phyloP scores from a whole-genome alignment of 2,329 filamentous ascomycete species.

The Exophiala mesophila region DNA sequence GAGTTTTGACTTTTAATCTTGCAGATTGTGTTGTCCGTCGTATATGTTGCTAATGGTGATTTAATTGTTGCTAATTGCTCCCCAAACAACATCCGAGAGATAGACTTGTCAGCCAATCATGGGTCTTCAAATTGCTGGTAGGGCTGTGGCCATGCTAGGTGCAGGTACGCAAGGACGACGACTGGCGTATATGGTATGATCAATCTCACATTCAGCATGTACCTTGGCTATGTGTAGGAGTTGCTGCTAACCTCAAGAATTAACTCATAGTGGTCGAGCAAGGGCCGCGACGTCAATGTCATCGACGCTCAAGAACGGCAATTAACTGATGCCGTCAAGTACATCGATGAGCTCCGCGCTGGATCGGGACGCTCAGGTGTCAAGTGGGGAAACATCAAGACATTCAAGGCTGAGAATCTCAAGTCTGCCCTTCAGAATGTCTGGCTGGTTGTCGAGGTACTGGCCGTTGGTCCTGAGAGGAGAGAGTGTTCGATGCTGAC shows the following conservation, averaged over 20 bases:
- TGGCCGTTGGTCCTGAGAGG: no score
- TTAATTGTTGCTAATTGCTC: no score
- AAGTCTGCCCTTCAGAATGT: constrained; percentile 26
- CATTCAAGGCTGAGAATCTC: constrained; percentile 24
- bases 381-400: constrained; percentile 28
- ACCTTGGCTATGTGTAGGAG: neutral
- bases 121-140: neutral
- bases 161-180: constrained; percentile 35
- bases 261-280: constrained; percentile 32
- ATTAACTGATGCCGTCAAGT: constrained; percentile 27
- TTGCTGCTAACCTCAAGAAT: neutral
- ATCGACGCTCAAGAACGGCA: constrained; percentile 31
- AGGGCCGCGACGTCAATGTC: constrained; percentile 31
- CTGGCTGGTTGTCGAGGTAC: constrained; percentile 38
- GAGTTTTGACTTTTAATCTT: no score
- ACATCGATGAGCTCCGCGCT: constrained; percentile 29
- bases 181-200: constrained; percentile 35
- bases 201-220: no score
- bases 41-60: no score
- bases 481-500: no score
- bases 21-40: no score
- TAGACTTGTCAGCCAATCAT: no score
- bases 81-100: no score
- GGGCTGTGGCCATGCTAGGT: constrained; percentile 29
- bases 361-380: constrained; percentile 5